Base-by-base conservation (phyloP, 1,284 basidiomycete species). In the Trichosporon inkin region DNA sequence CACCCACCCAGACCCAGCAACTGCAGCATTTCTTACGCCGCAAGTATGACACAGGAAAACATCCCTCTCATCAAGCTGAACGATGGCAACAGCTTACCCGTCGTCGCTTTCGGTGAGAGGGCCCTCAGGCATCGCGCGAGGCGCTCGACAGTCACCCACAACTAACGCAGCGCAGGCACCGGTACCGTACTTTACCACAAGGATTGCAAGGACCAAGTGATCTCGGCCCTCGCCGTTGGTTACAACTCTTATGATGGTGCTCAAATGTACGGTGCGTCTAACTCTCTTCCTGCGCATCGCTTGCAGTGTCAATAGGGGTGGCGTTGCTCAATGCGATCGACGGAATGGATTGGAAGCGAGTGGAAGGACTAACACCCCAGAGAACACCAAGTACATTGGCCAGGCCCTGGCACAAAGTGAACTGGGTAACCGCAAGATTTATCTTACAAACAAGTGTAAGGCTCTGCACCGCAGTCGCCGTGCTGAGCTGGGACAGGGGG, bases 401-500 rank as follows among this genome's bases (percentile, higher is more conserved):
- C 44, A 49, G 44, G 44, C 44, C 22, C 5, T 49, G 7, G 16
- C 24, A 22, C 44, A 49, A 22, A 16, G 22, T 7, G 44, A 13
- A 10, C 16, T 28, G 22, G 67, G 76, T 78, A 56, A 71, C 75
- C 53, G 81, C 22, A 49, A 49, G 28, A n/a, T 49, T 22, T 49
- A 49, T 22, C 44, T 49, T 22, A 28, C 44, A 8, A 49, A 49
- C 44, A 49, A 49, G 22, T 49, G 44, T 85, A 32, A 32, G 28
- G 28, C 8, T 32, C 28, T n/a, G 8, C 28, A 52, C 3, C 24
- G 97, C 96, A 74, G 85, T 98, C 17, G 95, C 98, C 76, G 86
- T 98, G 54, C 94, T 36, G 28, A 10, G 37, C 41, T 57, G 44
- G 49, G 22, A 1, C 28, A 62, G 61, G 61, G 63, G 56, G 63